Base-by-base conservation (phyloP, 2,329 filamentous ascomycete species). In the Botrytis sinoallii region DNA sequence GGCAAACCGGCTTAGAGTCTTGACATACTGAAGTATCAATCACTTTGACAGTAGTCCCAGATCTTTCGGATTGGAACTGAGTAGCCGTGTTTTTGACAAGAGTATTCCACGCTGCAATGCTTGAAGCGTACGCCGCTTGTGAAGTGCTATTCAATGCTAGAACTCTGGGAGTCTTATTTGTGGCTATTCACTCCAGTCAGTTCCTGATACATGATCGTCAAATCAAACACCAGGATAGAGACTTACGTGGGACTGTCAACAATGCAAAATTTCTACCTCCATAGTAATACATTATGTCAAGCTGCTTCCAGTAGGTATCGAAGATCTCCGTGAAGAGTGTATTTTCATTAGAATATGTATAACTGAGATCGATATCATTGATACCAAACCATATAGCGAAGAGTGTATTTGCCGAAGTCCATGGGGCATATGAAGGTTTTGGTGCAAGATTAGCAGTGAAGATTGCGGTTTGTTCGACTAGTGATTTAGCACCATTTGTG, bases 191-290 rank as follows among this genome's bases (percentile, higher is more conserved):
- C 29, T 22, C 16, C 7, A 18, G 22, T 67, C 46, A 67, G 4
- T 40, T 32, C 3, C 7, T 20, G 32, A 52, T 25, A 3, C 22
- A n/a, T 2, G 12, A 8, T 48, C 6, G 0, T 8, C 14, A 20
- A 9, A 38, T 35, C 2, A 25, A 38, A n/a, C 3, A 10, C 1
- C 20, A 40, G 3, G 10, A 55, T 18, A 46, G 18, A 59, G n/a
- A 67, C 70, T 59, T 75, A 40, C 83, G 81, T 0, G 86, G 86
- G 2, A 87, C 85, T 73, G 83, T 84, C 65, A 88, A 71, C 60
- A 88, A 81, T 5, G 84, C 79, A 75, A 88, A 88, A 44, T 84
- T 85, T 71, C 85, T 81, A 8, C 82, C 85, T 0, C 86, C 86
- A 8, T 82, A 81, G 18, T 82, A 76, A 71, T 86, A 87, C 59